Conservation (phyloP, 2,329 filamentous ascomycete genomes). For the Verticillium albo-atrum region DNA sequence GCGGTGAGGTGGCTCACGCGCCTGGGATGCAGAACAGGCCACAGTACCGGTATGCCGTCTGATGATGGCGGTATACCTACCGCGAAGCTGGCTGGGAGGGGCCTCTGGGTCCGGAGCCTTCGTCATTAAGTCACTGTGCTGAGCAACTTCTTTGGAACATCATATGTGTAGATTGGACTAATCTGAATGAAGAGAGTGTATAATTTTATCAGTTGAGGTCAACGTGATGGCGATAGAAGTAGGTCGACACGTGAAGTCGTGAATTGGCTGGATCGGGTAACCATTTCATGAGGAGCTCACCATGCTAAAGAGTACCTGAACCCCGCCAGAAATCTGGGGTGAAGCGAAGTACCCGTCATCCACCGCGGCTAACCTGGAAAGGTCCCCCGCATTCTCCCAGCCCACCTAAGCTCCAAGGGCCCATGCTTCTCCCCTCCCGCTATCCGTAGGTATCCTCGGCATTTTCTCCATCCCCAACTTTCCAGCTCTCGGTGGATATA, state of each 20-base stretch:
- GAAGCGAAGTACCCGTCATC: neutral
- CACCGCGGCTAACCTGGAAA: too few species aligned
- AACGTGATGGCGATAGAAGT: neutral
- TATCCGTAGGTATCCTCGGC: neutral
- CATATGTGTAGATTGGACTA: neutral
- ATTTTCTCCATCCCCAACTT: neutral
- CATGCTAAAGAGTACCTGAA: neutral
- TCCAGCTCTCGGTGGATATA: neutral
- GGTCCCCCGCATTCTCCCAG: too few species aligned
- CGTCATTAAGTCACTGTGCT: too few species aligned
- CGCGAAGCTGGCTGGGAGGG: too few species aligned
- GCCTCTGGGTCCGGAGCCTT: too few species aligned
- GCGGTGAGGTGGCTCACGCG: neutral
- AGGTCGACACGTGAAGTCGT: neutral
- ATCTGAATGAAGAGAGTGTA: neutral
- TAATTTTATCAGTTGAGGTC: neutral
- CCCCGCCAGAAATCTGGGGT: neutral
- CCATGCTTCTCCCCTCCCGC: neutral
- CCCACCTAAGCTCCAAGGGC: neutral
- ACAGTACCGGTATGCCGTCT: neutral
- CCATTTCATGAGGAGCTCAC: neutral
- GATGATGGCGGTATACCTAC: too few species aligned
- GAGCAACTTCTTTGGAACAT: too few species aligned
- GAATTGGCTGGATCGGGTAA: neutral
- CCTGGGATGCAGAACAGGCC: neutral